These are phyloP conservation scores for Aegilops umbellulata DNA, from an alignment of 176 grass and related monocot species.

Conservation along the genomic window DNA sequence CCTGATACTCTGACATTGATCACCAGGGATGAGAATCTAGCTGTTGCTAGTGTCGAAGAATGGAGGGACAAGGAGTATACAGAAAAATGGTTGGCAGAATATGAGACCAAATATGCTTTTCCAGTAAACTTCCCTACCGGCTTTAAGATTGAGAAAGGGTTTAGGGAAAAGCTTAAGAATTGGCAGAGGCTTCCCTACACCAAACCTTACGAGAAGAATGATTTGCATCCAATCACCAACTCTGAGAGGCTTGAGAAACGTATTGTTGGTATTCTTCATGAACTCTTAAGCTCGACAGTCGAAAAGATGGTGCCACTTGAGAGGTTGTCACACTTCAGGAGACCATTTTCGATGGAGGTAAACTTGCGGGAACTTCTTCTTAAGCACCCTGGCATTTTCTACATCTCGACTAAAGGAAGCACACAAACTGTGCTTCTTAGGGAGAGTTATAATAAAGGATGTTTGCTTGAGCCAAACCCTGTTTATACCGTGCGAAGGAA, in stretches of 20 bases:
- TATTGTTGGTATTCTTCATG: conserved; percentile 62
- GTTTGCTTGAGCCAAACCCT: conserved; percentile 46
- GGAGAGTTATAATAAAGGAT: conserved; percentile 58
- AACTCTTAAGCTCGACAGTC: conserved; percentile 47
- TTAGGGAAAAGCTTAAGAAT: conserved; percentile 50
- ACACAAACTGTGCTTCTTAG: conserved; percentile 50
- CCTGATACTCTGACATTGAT: conserved; percentile 44
- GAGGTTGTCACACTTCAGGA: conserved; percentile 55
- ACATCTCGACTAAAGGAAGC: conserved; percentile 66
- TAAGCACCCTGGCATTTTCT: conserved; percentile 70
- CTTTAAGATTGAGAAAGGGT: conserved; percentile 61
- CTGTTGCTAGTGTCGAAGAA: conserved; percentile 53
- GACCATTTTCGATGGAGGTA: conserved; percentile 52
- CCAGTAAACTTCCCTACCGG: conserved; percentile 51
- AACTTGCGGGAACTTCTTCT: conserved; percentile 62
- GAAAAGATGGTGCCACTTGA: conserved; percentile 59
- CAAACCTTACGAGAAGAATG: conserved; percentile 57
- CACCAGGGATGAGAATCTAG: conserved; percentile 35
- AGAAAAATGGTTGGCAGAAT: conserved; percentile 61
- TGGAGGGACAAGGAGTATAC: conserved; percentile 64
- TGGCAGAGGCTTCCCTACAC: conserved; percentile 66
- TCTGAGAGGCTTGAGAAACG: conserved; percentile 42
- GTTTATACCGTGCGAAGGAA: conserved; percentile 42
- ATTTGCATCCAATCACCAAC: conserved; percentile 17
- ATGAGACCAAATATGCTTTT: conserved; percentile 63